phyloP scores from a whole-genome alignment of 176 grass and related monocot species.

The bread wheat (Triticum aestivum) region DNA sequence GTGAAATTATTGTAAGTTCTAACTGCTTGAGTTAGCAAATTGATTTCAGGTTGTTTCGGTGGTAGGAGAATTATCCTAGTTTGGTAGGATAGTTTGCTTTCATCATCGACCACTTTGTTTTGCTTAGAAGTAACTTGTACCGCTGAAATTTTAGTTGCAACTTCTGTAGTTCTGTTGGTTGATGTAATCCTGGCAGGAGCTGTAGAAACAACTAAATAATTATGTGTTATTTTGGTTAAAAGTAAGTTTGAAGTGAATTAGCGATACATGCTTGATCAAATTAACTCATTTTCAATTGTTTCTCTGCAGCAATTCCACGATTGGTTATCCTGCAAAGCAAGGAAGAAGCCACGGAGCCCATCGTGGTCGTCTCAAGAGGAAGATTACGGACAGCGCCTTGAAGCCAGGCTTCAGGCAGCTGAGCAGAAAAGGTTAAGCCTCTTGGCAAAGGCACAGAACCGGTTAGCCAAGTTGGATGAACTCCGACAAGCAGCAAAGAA shows the following conservation, averaged over 20 bases:
- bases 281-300: constrained; percentile 20
- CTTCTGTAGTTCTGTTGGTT: constrained; percentile 15
- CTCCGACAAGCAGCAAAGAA: constrained; percentile 85
- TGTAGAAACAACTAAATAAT: neutral
- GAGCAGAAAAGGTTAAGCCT: constrained; percentile 95
- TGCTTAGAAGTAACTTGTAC: constrained; percentile 39
- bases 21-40: neutral
- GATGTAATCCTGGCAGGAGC: constrained; percentile 10
- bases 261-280: neutral
- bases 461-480: constrained; percentile 80
- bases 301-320: constrained; percentile 90
- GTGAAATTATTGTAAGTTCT: neutral
- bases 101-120: constrained; percentile 36
- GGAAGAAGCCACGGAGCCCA: constrained; percentile 88
- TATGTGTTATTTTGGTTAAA: neutral
- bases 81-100: constrained; percentile 26
- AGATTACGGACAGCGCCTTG: constrained; percentile 77
- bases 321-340: constrained; percentile 91
- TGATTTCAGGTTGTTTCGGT: neutral
- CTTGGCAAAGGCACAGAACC: constrained; percentile 73
- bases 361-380: constrained; percentile 99
- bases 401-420: constrained; percentile 89
- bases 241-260: neutral
- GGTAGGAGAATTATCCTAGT: constrained; percentile 30
- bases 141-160: constrained; percentile 20